These are phyloP conservation scores for Aspergillus clavatus DNA, from an alignment of 2,329 filamentous ascomycete species.

Conservation along the genomic window DNA sequence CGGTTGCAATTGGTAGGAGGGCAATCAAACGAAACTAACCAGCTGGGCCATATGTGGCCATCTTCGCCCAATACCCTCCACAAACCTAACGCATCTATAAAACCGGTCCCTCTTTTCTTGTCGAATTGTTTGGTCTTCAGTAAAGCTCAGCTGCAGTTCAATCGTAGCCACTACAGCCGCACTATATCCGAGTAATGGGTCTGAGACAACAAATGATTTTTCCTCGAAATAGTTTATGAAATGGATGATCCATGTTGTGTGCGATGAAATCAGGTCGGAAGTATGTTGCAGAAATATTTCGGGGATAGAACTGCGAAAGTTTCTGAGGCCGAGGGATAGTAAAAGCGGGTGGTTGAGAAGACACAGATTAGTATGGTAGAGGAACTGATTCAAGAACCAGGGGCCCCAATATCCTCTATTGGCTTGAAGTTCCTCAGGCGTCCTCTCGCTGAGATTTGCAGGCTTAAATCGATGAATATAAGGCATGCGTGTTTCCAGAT, in stretches of 20 bases:
- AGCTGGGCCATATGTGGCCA: constrained; percentile 46
- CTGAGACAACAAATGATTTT: constrained; percentile 44
- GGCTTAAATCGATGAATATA: constrained; percentile 49
- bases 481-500: constrained; percentile 50
- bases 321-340: constrained; percentile 49
- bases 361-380: constrained; percentile 51
- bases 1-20: not conserved
- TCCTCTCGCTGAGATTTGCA: constrained; percentile 44
- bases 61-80: constrained; percentile 37
- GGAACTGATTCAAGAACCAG: constrained; percentile 50
- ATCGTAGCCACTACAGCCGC: constrained; percentile 52
- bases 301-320: constrained; percentile 49
- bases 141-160: constrained; percentile 51
- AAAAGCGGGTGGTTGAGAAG: constrained; percentile 53
- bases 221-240: constrained; percentile 47
- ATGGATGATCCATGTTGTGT: constrained; percentile 52
- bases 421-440: constrained; percentile 39
- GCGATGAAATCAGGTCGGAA: constrained; percentile 48
- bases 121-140: constrained; percentile 36
- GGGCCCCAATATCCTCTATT: constrained; percentile 51
- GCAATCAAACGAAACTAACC: constrained; percentile 30
- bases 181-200: constrained; percentile 47
- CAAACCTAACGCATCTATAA: constrained; percentile 43
- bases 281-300: constrained; percentile 53
- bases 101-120: constrained; percentile 43